Conservation (phyloP, 2,329 filamentous ascomycete genomes). For the Fusarium concolor region DNA sequence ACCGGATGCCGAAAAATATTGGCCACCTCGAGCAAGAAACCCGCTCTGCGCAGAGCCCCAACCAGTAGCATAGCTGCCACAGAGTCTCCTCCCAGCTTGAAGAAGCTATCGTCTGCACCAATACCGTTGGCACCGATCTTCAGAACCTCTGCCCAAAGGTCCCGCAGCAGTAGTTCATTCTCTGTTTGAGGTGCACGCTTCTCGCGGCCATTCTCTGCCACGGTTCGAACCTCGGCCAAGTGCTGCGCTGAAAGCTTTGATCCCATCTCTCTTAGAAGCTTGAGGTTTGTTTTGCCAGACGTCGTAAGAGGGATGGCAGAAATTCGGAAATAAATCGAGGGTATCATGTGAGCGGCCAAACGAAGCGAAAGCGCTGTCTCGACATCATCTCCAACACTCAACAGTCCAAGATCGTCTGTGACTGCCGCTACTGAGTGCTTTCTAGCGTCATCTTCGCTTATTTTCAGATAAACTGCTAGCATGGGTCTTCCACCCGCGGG, state of each 20-base stretch:
- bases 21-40: neutral
- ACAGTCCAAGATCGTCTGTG: neutral
- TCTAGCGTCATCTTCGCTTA: neutral
- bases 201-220: too few species aligned
- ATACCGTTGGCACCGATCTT: neutral
- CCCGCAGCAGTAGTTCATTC: neutral
- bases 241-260: too few species aligned
- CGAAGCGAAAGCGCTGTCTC: too few species aligned
- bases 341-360: too few species aligned
- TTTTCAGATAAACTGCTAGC: neutral
- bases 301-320: too few species aligned
- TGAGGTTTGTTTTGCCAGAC: too few species aligned
- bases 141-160: neutral
- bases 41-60: neutral
- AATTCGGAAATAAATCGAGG: too few species aligned
- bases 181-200: neutral
- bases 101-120: neutral
- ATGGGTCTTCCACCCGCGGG: neutral
- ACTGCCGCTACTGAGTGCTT: too few species aligned
- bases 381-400: too few species aligned
- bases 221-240: too few species aligned
- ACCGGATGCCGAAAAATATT: neutral
- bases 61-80: neutral
- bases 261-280: too few species aligned
- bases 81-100: neutral